Evolutionary conservation across 2,329 filamentous ascomycete genomes (phyloP).

Genomic region (Magnaporthiopsis incrustans): DNA sequence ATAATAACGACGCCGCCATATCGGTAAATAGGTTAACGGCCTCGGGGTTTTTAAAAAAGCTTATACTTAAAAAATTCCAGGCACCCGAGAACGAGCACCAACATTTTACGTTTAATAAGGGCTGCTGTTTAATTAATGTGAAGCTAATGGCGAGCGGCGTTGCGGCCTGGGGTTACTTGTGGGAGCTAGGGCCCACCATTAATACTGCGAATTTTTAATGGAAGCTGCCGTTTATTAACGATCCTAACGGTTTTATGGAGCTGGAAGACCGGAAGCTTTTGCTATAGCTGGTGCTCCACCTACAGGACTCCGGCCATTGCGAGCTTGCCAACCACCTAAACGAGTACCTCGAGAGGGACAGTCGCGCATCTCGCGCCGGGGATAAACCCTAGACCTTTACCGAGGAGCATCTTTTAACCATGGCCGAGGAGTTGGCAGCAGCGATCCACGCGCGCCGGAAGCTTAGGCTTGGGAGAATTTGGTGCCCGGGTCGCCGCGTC

Average conservation of each 20-base stretch:
- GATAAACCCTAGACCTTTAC: not conserved
- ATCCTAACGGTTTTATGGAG: conserved; percentile 11
- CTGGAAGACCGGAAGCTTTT: conserved; percentile 13
- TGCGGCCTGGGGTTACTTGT: conserved; percentile 17
- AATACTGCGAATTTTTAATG: conserved; percentile 11
- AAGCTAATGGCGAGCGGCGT: conserved; percentile 13
- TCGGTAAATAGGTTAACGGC: conserved; percentile 1
- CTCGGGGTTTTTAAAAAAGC: conserved; percentile 10
- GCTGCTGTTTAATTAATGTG: conserved; percentile 18
- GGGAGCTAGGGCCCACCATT: conserved; percentile 16
- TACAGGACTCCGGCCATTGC: not conserved
- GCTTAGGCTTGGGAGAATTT: conserved; percentile 3
- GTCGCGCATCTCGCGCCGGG: not conserved
- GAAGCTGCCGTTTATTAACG: conserved; percentile 9
- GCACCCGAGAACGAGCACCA: conserved; percentile 10
- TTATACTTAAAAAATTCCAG: conserved; percentile 15
- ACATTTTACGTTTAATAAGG: conserved; percentile 19
- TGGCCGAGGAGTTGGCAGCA: conserved; percentile 1
- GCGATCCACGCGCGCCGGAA: not conserved
- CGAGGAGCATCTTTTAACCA: not conserved
- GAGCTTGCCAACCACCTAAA: conserved; percentile 7
- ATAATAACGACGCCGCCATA: not conserved
- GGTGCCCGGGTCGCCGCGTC: not conserved
- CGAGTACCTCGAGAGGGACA: conserved; percentile 6
- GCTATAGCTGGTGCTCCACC: conserved; percentile 7